These are phyloP conservation scores for Volvariella volvacea DNA, from an alignment of 1,284 basidiomycete species.

Conservation along the genomic window DNA sequence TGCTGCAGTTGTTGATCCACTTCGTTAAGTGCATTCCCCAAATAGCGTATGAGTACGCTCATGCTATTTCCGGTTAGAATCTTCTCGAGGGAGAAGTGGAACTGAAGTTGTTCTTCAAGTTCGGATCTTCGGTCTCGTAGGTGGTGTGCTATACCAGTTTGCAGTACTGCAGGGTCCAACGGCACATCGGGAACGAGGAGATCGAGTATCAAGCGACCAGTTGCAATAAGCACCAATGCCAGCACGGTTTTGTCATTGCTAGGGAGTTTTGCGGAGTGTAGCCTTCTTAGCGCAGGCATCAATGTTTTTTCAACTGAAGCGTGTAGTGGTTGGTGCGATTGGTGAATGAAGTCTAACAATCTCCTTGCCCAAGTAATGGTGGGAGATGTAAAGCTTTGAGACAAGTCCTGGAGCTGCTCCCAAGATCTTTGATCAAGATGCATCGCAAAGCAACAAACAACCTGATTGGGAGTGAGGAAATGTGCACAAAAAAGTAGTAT, in stretches of 20 bases:
- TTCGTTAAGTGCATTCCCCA: slow-evolving; percentile 33
- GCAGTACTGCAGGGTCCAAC: slow-evolving; percentile 79
- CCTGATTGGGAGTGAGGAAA: neutral
- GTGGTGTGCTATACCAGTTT: slow-evolving; percentile 47
- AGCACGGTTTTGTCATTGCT: slow-evolving; percentile 17
- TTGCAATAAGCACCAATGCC: slow-evolving; percentile 60
- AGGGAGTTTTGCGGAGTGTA: neutral
- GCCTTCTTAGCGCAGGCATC: slow-evolving; percentile 9
- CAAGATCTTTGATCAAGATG: neutral
- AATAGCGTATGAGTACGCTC: slow-evolving; percentile 42
- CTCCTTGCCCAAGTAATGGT: too few species aligned
- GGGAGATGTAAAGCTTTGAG: neutral
- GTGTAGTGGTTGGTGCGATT: too few species aligned
- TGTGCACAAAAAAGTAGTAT: neutral
- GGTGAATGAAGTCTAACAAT: too few species aligned
- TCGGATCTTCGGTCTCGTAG: slow-evolving; percentile 38
- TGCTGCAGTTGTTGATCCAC: slow-evolving; percentile 18
- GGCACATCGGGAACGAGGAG: slow-evolving; percentile 86
- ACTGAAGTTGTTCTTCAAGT: slow-evolving; percentile 46
- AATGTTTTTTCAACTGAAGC: neutral
- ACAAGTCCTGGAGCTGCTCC: neutral
- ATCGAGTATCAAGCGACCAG: slow-evolving; percentile 54
- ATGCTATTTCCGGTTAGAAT: slow-evolving; percentile 54
- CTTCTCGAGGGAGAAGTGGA: slow-evolving; percentile 55
- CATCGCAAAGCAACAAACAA: neutral